These are phyloP conservation scores for Quambalaria eucalypti DNA, from an alignment of 1,284 basidiomycete species.

Conservation along the genomic window DNA sequence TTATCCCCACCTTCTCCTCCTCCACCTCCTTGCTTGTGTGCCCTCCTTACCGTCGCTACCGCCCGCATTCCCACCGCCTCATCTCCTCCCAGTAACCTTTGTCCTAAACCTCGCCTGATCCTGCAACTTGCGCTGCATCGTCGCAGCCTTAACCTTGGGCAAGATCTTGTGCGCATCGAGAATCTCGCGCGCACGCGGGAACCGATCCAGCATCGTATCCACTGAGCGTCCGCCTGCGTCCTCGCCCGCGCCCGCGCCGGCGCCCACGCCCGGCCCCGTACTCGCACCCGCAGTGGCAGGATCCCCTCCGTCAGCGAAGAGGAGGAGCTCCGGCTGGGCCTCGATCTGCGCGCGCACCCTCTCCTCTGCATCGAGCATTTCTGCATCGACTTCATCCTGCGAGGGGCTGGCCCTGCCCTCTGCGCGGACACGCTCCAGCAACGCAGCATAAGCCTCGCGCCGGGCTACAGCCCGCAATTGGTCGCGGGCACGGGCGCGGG, in stretches of 20 bases:
- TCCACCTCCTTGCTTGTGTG: neutral
- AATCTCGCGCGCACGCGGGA: neutral
- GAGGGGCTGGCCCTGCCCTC: neutral
- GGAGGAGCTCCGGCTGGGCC: neutral
- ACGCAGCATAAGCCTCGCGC: too few species aligned
- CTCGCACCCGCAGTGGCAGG: neutral
- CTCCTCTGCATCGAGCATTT: neutral
- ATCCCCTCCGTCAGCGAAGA: too few species aligned
- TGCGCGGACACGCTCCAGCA: too few species aligned
- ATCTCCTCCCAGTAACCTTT: too few species aligned
- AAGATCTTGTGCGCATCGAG: neutral
- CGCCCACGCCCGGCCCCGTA: too few species aligned
- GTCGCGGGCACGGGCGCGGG: too few species aligned
- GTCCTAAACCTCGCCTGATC: too few species aligned
- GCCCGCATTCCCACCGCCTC: too few species aligned
- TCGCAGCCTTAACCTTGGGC: too few species aligned
- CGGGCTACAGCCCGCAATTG: too few species aligned
- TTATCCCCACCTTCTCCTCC: neutral
- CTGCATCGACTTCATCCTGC: neutral
- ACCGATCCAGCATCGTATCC: neutral
- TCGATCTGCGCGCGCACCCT: neutral
- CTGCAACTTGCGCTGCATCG: too few species aligned
- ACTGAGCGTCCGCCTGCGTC: neutral
- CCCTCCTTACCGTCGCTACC: too few species aligned
- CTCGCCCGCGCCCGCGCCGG: neutral